phyloP scores from a whole-genome alignment of 768 basidiomycete genomes.

The Daedaleopsis nitida region DNA sequence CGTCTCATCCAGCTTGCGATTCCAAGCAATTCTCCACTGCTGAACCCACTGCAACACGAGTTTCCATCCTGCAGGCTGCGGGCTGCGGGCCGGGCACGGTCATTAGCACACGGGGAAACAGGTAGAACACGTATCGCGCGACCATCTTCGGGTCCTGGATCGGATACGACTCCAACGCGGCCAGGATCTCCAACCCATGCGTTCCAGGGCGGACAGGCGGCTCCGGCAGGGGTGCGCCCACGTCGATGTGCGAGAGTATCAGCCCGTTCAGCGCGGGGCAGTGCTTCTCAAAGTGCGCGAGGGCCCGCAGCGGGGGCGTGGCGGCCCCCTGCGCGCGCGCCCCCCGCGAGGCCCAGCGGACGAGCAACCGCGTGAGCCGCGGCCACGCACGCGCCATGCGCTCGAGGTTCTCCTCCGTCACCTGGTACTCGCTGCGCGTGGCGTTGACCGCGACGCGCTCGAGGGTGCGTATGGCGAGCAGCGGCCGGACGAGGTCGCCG shows the following conservation, averaged over 20 bases:
- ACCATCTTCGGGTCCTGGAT: not conserved
- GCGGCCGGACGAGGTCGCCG: not conserved
- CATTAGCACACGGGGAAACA: not conserved
- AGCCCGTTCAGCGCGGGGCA: not conserved
- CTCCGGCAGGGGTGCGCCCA: not conserved
- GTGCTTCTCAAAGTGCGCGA: not conserved
- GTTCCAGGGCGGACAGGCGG: not conserved
- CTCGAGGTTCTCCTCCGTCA: conserved; percentile 2
- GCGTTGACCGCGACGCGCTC: conserved; percentile 1
- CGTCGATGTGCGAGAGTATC: not conserved
- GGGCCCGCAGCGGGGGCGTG: not conserved
- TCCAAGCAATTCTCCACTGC: not conserved
- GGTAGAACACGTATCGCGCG: not conserved
- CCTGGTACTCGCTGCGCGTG: conserved; percentile 1
- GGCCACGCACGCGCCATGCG: conserved; percentile 5
- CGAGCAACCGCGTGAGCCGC: not conserved
- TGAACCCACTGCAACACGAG: not conserved
- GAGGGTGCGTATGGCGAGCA: not conserved
- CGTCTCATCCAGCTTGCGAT: not conserved
- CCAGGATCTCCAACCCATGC: not conserved
- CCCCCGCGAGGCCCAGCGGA: not conserved
- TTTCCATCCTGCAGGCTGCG: not conserved
- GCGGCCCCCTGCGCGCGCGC: not conserved
- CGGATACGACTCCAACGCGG: not conserved
- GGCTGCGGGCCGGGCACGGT: not conserved